These are phyloP conservation scores for Amylostereum areolatum DNA, from an alignment of 1,284 basidiomycete species.

Conservation along the genomic window DNA sequence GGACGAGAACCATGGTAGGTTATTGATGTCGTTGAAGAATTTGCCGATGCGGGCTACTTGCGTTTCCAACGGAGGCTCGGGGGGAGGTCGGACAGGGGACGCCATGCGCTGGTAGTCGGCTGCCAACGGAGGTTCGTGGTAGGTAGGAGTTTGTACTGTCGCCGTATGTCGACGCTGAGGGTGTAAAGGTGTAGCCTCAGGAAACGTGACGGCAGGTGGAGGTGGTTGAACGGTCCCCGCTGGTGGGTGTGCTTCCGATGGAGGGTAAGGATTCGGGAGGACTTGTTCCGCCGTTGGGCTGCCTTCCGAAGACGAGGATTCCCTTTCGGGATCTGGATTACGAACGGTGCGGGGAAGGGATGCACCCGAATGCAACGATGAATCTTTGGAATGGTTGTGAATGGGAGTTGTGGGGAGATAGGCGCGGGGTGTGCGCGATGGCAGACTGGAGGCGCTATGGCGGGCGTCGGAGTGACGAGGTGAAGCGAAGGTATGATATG, in stretches of 20 bases:
- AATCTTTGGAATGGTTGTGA: slow-evolving; percentile 10
- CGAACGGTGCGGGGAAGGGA: slow-evolving; percentile 13
- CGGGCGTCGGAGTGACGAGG: slow-evolving; percentile 6
- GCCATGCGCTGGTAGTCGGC: slow-evolving; percentile 29
- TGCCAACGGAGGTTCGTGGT: slow-evolving; percentile 17
- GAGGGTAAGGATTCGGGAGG: background rate
- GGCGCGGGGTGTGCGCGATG: background rate
- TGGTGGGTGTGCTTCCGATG: background rate
- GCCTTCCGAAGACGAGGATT: background rate
- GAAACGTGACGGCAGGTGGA: background rate
- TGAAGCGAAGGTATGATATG: slow-evolving; percentile 6
- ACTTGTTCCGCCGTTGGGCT: background rate
- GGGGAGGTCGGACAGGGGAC: slow-evolving; percentile 13
- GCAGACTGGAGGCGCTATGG: slow-evolving; percentile 4
- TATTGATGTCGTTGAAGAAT: slow-evolving; percentile 23
- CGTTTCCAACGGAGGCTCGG: slow-evolving; percentile 23
- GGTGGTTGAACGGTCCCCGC: background rate
- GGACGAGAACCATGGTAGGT: slow-evolving; percentile 27
- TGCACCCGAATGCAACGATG: slow-evolving; percentile 8
- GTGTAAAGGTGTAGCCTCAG: too few relatives aligned
- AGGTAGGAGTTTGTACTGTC: slow-evolving; percentile 15
- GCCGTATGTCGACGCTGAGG: slow-evolving; percentile 3
- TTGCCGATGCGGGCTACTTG: slow-evolving; percentile 22
- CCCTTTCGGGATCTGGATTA: slow-evolving; percentile 12
- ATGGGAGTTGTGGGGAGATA: slow-evolving; percentile 3